A percentile compares a stretch with the other conserved stretches of the same genome.
Evolutionary conservation across 129 eudicot species (phyloP).

Genomic region (Lonicera japonica): DNA sequence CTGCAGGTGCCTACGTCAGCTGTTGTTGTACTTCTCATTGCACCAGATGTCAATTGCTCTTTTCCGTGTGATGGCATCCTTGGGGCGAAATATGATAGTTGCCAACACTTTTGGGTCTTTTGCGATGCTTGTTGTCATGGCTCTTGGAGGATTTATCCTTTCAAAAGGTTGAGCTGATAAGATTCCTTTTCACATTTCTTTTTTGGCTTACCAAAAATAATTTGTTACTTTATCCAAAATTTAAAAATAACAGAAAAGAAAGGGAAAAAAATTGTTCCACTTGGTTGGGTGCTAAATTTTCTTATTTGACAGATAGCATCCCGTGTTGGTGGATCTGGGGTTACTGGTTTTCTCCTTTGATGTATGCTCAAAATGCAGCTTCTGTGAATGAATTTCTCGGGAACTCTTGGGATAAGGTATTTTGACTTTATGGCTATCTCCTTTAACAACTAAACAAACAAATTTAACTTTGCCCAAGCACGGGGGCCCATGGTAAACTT

Average conservation of each 20-base stretch:
- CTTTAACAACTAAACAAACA: no score
- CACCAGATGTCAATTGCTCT: constrained; percentile 94
- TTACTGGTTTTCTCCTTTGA: constrained; percentile 95
- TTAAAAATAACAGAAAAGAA: not conserved
- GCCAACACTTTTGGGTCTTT: constrained; percentile 97
- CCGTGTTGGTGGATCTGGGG: constrained; percentile 99
- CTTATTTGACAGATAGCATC: constrained; percentile 53
- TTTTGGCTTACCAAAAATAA: not conserved
- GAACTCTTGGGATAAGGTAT: constrained; percentile 60
- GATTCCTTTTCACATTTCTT: not conserved
- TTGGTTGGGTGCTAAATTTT: not conserved
- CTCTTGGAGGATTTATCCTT: constrained; percentile 88
- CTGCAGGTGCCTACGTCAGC: constrained; percentile 71
- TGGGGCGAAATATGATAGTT: constrained; percentile 82
- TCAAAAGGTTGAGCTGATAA: constrained; percentile 61
- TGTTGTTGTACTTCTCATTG: constrained; percentile 64
- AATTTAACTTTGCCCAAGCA: no score
- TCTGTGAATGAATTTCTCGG: constrained; percentile 89
- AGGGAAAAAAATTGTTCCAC: not conserved
- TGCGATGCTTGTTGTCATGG: constrained; percentile 92
- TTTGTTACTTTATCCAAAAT: not conserved
- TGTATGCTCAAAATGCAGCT: constrained; percentile 95
- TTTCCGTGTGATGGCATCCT: constrained; percentile 90
- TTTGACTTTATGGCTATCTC: not conserved
- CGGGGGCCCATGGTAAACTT: no score